Base-by-base conservation (phyloP, 2,329 filamentous ascomycete species). In the Sclerotiophoma versabilis region DNA sequence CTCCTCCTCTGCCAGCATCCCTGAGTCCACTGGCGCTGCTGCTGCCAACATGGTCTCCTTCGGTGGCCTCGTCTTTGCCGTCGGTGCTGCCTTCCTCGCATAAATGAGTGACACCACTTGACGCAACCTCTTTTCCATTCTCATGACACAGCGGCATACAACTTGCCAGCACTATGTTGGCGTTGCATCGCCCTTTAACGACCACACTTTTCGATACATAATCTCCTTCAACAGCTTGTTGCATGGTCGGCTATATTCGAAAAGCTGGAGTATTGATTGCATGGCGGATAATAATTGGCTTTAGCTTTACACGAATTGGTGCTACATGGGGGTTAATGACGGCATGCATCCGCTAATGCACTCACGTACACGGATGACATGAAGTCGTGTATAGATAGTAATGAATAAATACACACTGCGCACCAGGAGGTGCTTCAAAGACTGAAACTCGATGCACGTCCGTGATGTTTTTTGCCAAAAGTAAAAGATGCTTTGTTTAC, bases 11-110 rank as follows among this genome's bases (percentile, higher is more conserved):
- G 41, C 51, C 9, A 36, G 44, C 2, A 26, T 57, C 30, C 59
- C 68, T 8, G 43, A 60, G 52, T 44, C 57, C 10, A 62, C 59
- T 22, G 68, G 66, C 55, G 71, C 62, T 14, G 70, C 70, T 29
- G 33, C 57, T 7, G 55, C 48, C 62, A 70, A 65, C 63, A 54
- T 68, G 44, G 60, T 63, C 62, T 71, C 69, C 27, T 57, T 72
- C 58, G 69, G 70, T 33, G 64, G 62, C 20, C 50, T 72, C 20
- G 63, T 62, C 48, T 23, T 71, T 43, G 70, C 69, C 50, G 49
- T 66, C 33, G 63, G 59, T 53, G 70, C 65, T 48, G 61, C 66
- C 42, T 43, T 71, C 58, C 57, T 74, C 49, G 69, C 66, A 57
- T 73, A 68, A 38, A 52, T 34, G 38, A 46, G 20, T 38, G 5